A percentile compares a stretch with the other conserved stretches of the same genome.
These are phyloP conservation scores for Gossypium mustelinum DNA, from an alignment of 345 rosid genomes.

Conservation along the genomic window DNA sequence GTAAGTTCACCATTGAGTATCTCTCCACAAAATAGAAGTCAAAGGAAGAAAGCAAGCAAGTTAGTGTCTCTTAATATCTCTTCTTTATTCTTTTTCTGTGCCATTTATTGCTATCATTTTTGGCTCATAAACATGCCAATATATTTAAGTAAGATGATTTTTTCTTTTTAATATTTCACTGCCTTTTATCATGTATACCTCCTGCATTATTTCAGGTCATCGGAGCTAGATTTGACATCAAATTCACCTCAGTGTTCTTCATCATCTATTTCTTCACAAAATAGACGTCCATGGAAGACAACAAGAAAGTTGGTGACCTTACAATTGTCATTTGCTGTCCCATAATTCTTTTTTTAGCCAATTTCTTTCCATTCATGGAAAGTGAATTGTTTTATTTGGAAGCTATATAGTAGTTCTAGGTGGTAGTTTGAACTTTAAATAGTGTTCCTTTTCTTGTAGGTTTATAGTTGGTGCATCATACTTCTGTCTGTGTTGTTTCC, in stretches of 20 bases:
- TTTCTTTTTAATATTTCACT: neutral
- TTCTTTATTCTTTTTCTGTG: constrained; percentile 9
- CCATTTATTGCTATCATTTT: constrained; percentile 6
- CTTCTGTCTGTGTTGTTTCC: constrained; percentile 21
- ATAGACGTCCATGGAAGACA: constrained; percentile 36
- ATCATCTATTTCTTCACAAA: constrained; percentile 29
- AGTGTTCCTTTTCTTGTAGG: neutral
- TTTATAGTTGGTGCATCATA: neutral
- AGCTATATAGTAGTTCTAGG: neutral
- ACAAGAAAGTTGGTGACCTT: constrained; percentile 39
- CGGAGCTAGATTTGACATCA: constrained; percentile 34
- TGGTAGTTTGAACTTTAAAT: constrained; percentile 7
- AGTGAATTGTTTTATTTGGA: neutral
- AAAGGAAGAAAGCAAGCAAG: constrained; percentile 39
- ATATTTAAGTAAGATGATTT: no score
- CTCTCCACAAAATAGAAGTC: constrained; percentile 31
- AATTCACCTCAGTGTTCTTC: constrained; percentile 36
- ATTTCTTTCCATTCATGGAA: neutral
- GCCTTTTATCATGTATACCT: constrained; percentile 1
- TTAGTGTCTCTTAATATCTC: constrained; percentile 32
- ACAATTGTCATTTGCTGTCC: constrained; percentile 11
- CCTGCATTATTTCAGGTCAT: constrained; percentile 38
- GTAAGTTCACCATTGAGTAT: constrained; percentile 21
- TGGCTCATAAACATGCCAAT: neutral
- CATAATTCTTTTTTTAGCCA: neutral